Conservation (phyloP, 768 basidiomycete species). For the Pleurotus eryngii region DNA sequence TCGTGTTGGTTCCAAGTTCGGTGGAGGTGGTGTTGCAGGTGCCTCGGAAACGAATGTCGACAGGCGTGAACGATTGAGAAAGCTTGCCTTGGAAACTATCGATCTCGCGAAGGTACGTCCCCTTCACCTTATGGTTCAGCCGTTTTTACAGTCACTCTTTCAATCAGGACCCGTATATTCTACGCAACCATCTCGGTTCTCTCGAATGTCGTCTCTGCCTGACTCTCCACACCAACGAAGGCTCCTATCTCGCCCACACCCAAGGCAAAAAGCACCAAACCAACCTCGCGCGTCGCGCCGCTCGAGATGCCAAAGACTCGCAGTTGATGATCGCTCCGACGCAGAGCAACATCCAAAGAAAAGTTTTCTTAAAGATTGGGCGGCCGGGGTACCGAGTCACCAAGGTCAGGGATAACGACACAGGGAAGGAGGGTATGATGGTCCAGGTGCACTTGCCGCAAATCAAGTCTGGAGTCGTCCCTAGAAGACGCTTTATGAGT, state of each 20-base stretch:
- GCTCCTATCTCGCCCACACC: conserved; percentile 97
- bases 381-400: conserved; percentile 94
- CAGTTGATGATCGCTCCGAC: conserved; percentile 85
- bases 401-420: conserved; percentile 89
- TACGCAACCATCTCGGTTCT: conserved; percentile 97
- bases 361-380: conserved; percentile 97
- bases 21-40: conserved; percentile 93
- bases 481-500: conserved; percentile 91
- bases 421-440: conserved; percentile 94
- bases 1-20: conserved; percentile 94
- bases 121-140: background rate
- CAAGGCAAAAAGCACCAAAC: conserved; percentile 99
- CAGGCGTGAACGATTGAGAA: conserved; percentile 88
- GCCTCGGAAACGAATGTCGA: conserved; percentile 95
- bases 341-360: conserved; percentile 78
- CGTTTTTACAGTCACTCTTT: conserved; percentile 9
- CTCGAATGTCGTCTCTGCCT: conserved; percentile 97
- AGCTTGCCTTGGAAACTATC: conserved; percentile 95
- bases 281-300: conserved; percentile 94
- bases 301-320: conserved; percentile 94
- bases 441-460: conserved; percentile 96
- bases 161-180: conserved; percentile 92
- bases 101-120: conserved; percentile 87
- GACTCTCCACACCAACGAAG: conserved; percentile 99
- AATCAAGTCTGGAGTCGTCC: conserved; percentile 81